Percentiles rank a stretch among this genome's conserved stretches.
Conservation (phyloP, 345 rosid genomes). For the Laguncularia racemosa region DNA sequence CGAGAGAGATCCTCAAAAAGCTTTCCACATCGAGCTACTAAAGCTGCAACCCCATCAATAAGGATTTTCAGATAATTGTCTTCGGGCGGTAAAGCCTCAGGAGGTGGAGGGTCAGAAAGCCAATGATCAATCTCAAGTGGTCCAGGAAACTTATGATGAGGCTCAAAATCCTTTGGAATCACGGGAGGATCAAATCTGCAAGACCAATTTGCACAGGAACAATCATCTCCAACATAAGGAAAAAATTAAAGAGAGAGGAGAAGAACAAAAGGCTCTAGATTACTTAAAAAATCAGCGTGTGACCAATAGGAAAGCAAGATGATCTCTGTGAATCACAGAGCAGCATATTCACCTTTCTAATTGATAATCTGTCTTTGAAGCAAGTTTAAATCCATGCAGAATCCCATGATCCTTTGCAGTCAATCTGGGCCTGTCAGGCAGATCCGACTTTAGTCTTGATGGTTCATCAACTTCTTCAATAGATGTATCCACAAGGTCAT, state of each 20-base stretch:
- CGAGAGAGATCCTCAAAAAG: slow-evolving; percentile 91
- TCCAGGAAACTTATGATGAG: slow-evolving; percentile 62
- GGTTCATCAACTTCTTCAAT: slow-evolving; percentile 80
- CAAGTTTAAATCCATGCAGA: slow-evolving; percentile 69
- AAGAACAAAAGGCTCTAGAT: background rate
- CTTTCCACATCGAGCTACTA: slow-evolving; percentile 94
- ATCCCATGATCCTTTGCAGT: slow-evolving; percentile 49
- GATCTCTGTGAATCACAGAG: background rate
- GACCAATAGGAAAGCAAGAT: too few species aligned
- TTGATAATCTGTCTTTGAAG: slow-evolving; percentile 54
- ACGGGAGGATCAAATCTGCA: slow-evolving; percentile 77
- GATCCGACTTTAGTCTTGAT: slow-evolving; percentile 23
- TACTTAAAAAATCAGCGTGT: background rate
- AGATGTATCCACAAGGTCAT: slow-evolving; percentile 55
- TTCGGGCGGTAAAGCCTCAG: slow-evolving; percentile 68
- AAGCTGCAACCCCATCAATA: slow-evolving; percentile 86
- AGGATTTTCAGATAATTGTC: slow-evolving; percentile 65
- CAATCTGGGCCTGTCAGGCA: slow-evolving; percentile 45
- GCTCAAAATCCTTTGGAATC: slow-evolving; percentile 73
- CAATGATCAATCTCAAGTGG: slow-evolving; percentile 42
- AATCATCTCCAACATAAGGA: background rate
- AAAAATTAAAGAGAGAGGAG: too few species aligned
- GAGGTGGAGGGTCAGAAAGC: slow-evolving; percentile 50
- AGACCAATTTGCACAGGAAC: slow-evolving; percentile 13
- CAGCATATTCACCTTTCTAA: slow-evolving; percentile 51